Conservation (phyloP, 78 protist genomes). For the Dictyostelium intermedium region DNA sequence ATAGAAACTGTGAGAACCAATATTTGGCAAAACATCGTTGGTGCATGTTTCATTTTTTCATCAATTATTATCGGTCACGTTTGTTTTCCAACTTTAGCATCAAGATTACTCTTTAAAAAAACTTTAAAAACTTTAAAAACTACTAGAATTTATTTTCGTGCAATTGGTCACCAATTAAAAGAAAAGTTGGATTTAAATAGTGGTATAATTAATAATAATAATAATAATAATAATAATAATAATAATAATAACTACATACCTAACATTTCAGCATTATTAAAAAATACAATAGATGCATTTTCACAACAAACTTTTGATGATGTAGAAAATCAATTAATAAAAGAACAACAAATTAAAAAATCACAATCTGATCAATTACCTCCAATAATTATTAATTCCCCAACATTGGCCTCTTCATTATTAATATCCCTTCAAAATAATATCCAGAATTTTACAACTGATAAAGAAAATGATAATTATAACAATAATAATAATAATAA, state of each 20-base stretch:
- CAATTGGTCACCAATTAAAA: constrained; percentile 43
- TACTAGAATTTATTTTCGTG: constrained; percentile 18
- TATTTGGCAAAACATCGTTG: constrained; percentile 12
- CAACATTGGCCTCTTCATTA: not conserved
- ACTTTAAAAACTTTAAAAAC: constrained; percentile 18
- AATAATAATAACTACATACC: too few species aligned
- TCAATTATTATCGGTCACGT: not conserved
- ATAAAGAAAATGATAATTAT: not conserved
- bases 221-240: not conserved
- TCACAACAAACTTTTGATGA: not conserved
- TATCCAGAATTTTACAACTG: not conserved
- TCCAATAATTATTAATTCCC: not conserved
- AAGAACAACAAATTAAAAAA: not conserved
- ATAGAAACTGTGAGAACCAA: not conserved
- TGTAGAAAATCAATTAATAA: not conserved
- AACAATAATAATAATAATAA: not conserved
- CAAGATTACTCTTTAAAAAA: constrained; percentile 2
- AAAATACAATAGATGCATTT: not conserved
- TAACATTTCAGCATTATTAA: not conserved
- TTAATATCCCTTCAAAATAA: not conserved
- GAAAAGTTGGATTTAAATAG: not conserved
- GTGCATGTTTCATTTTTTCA: not conserved
- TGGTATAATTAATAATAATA: not conserved
- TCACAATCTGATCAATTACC: not conserved
- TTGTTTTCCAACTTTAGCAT: constrained; percentile 9